phyloP scores from a whole-genome alignment of 352 stramenopile genomes.

The Phytopythium aichiense region DNA sequence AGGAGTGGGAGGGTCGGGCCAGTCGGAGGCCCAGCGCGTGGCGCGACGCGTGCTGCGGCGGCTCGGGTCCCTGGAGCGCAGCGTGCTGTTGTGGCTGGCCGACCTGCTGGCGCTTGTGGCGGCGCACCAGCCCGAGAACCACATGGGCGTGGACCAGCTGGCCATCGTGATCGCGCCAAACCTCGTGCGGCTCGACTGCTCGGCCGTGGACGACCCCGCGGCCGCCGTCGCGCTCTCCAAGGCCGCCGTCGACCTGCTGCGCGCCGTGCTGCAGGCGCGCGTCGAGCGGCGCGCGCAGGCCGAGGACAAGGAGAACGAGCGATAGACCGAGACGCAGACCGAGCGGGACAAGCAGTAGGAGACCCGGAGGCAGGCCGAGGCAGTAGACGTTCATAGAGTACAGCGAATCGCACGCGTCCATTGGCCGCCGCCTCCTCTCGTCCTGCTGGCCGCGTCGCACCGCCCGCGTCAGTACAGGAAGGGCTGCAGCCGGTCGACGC shows the following conservation, averaged over 20 bases:
- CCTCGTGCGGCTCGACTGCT: constrained; percentile 80
- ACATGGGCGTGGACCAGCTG: constrained; percentile 90
- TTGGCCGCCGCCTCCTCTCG: not conserved
- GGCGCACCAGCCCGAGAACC: constrained; percentile 64
- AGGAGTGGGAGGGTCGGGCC: not conserved
- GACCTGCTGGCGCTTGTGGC: constrained; percentile 76
- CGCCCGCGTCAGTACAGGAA: constrained; percentile 52
- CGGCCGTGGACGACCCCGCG: constrained; percentile 57
- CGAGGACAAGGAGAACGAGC: constrained; percentile 7
- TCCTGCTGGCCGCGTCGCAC: too few relatives aligned
- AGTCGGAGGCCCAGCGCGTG: constrained; percentile 18
- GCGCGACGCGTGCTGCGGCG: constrained; percentile 41
- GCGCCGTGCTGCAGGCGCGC: constrained; percentile 40
- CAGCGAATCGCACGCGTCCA: not conserved
- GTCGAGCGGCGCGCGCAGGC: constrained; percentile 9
- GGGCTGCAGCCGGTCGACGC: constrained; percentile 66
- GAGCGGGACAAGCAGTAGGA: constrained; percentile 5
- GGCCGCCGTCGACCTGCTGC: constrained; percentile 77
- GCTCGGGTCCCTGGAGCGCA: constrained; percentile 47
- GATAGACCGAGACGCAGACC: not conserved
- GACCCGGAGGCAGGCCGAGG: too few relatives aligned
- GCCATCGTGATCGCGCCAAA: constrained; percentile 89
- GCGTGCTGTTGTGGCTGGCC: constrained; percentile 78
- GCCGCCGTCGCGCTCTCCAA: constrained; percentile 84
- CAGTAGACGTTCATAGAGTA: not conserved